These are phyloP conservation scores for Echeveria elegans DNA, from an alignment of 164 flowering plant genomes.

Conservation along the genomic window DNA sequence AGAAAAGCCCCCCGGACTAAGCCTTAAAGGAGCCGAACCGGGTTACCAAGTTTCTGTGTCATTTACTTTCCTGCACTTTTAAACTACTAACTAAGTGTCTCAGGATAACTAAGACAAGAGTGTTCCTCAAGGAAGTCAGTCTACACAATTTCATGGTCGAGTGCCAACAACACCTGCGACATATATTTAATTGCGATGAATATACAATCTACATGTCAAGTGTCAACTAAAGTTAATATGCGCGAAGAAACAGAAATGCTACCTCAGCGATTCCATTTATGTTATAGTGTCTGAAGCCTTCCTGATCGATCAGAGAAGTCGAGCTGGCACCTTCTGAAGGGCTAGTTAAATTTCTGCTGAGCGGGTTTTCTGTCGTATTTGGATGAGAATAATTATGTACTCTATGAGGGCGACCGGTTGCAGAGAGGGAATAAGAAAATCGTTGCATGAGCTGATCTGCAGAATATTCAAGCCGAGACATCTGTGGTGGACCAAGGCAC, in stretches of 20 bases:
- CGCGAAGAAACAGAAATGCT: not conserved
- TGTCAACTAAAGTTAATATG: too few relatives aligned
- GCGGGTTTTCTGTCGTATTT: not conserved
- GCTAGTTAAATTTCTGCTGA: not conserved
- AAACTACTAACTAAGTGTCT: too few relatives aligned
- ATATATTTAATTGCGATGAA: too few relatives aligned
- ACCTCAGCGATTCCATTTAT: slow-evolving; percentile 5
- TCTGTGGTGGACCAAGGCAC: not conserved
- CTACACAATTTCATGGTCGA: too few relatives aligned
- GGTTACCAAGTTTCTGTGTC: too few relatives aligned
- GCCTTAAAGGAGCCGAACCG: too few relatives aligned
- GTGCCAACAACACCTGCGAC: too few relatives aligned
- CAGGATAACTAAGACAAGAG: too few relatives aligned
- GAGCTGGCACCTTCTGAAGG: not conserved
- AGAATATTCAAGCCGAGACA: not conserved
- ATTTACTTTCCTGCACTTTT: too few relatives aligned
- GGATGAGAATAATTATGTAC: not conserved
- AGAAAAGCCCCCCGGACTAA: too few relatives aligned
- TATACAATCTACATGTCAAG: too few relatives aligned
- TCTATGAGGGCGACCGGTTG: not conserved
- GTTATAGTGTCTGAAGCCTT: slow-evolving; percentile 4
- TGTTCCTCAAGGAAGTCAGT: too few relatives aligned
- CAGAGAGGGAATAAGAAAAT: not conserved
- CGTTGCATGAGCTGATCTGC: not conserved
- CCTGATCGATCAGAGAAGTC: not conserved